Conservation (phyloP, 179 eudicot species). For the Heliamphora pulchella region DNA sequence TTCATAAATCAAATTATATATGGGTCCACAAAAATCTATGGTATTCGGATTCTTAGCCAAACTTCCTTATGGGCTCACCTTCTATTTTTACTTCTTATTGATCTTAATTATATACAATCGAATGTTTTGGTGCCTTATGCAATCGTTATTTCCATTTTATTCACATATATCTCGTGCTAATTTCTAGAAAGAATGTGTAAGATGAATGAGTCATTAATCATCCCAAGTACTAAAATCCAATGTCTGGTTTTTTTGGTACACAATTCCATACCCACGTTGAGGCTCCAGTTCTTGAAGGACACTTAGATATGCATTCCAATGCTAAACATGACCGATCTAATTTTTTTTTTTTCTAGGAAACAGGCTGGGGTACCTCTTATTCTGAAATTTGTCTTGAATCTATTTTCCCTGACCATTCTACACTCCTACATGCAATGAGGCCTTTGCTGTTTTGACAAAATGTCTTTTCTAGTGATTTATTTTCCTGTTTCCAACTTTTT, state of each 20-base stretch:
- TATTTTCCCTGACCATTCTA: neutral
- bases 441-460: neutral
- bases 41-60: neutral
- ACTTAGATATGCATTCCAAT: neutral
- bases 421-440: neutral
- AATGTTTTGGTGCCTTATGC: neutral
- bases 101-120: too few relatives aligned
- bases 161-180: neutral
- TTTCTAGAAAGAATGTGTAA: neutral
- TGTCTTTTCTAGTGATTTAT: slow-evolving; percentile 2
- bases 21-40: neutral
- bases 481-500: slow-evolving; percentile 13
- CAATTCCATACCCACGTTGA: neutral
- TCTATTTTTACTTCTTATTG: too few relatives aligned
- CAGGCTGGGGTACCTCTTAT: neutral
- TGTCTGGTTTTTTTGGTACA: neutral
- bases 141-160: neutral
- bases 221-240: neutral
- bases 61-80: too few relatives aligned
- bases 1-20: neutral
- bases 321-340: too few relatives aligned
- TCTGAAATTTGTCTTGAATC: neutral
- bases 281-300: neutral
- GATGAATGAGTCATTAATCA: neutral
- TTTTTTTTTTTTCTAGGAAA: too few relatives aligned